Percentiles rank a stretch among this genome's conserved stretches.
Conservation (phyloP, 306 rosid species). For the Geum urbanum region DNA sequence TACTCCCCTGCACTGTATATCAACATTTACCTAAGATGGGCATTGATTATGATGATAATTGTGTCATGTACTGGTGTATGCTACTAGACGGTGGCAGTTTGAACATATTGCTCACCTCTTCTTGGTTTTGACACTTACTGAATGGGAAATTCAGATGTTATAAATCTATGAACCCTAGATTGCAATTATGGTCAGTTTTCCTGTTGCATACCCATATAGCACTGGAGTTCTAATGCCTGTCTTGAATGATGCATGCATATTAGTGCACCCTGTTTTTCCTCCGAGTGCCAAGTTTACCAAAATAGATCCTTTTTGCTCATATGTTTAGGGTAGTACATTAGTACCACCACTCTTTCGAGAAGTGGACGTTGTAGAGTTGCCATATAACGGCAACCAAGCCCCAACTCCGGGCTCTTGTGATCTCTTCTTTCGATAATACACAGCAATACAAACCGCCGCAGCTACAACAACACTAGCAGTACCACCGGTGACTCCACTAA, state of each 20-base stretch:
- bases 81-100: neutral
- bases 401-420: conserved; percentile 4
- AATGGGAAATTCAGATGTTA: neutral
- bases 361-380: conserved; percentile 18
- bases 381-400: conserved; percentile 42
- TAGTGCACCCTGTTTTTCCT: neutral
- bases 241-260: neutral
- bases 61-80: neutral
- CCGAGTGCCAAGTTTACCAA: neutral
- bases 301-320: neutral
- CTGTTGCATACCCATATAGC: neutral
- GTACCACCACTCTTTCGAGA: conserved; percentile 20
- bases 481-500: conserved; percentile 33
- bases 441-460: conserved; percentile 19
- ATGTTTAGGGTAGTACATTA: conserved; percentile 14
- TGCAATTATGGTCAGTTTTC: too few species aligned
- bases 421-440: conserved; percentile 26
- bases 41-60: neutral
- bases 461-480: conserved; percentile 24
- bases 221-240: conserved; percentile 3
- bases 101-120: neutral
- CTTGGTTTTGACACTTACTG: neutral
- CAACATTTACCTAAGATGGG: neutral
- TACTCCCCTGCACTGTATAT: neutral
- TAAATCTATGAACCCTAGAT: too few species aligned